Evolutionary conservation across 371 early-diverging fungal genomes (phyloP), one percentile per base, ranked within the genome.

Genomic region (Apophysomyces variabilis): DNA sequence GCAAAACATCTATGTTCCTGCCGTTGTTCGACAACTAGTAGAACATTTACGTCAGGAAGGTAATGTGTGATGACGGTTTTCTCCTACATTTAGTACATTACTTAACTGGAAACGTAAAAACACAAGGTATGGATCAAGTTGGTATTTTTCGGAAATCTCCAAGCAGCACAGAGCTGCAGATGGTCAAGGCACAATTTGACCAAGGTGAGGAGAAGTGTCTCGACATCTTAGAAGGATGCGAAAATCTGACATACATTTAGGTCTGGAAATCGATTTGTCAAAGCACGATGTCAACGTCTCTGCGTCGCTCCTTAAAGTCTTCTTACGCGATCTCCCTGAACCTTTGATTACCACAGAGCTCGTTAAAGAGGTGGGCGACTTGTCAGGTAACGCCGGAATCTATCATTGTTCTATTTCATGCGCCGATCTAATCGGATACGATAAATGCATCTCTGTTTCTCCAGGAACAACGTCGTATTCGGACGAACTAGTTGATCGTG

Each of bases 81-180:
- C 4, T 57, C 3, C 32, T 26, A 26, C 32, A 26, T 26, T 26
- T 26, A 26, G 32, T 26, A 26, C 32, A 26, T 26, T 26, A 3
- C 32, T 26, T 3, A 26, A 26, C 3, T 11, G 38, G 46, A 38
- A n/a, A 32, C 39, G 39, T 0, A 12, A 57, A 18, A 16, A 39
- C 47, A 61, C 46, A 38, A 89, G 94, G 95, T 0, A 71, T 95
- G 64, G 83, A 88, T 18, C 85, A 89, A 26, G 95, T 96, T 69
- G 98, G 98, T 12, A 70, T 97, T 6, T 97, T 97, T 67, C 79
- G 98, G 38, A 85, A 93, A 47, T 95, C 95, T 14, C 95, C 98
- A 5, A 80, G 77, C 0, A 79, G 79, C 47, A 77, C 75, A 39
- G 79, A 83, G 60, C 57, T 83, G n/a, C 70, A 69, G 16, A 81